A percentile compares a stretch with the other conserved stretches of the same genome.
Conservation (phyloP, 306 rosid genomes). For the Dalbergia cochinchinensis region DNA sequence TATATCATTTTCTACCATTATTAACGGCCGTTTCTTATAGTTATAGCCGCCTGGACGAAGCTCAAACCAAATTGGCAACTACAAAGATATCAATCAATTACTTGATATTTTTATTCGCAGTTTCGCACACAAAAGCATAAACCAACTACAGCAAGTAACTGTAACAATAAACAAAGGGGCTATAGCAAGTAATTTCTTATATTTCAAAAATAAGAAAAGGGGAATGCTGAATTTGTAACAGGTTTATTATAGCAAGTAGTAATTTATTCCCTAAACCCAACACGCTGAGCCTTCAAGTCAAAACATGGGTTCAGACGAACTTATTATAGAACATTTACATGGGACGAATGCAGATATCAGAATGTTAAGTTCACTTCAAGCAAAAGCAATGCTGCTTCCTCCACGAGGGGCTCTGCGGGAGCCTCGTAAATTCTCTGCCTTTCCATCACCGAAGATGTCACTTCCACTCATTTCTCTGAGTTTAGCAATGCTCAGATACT, state of each 20-base stretch:
- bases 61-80: neutral
- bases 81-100: neutral
- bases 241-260: constrained; percentile 26
- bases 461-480: constrained; percentile 90
- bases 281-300: constrained; percentile 38
- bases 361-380: constrained; percentile 45
- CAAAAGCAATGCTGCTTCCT: constrained; percentile 81
- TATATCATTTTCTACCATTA: neutral
- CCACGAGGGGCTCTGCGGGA: constrained; percentile 91
- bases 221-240: neutral
- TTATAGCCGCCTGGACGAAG: neutral
- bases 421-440: constrained; percentile 71
- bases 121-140: neutral
- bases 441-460: constrained; percentile 87
- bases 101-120: neutral
- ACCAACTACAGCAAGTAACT: neutral
- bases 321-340: constrained; percentile 22
- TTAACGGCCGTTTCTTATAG: neutral
- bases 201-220: neutral
- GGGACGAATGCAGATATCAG: neutral
- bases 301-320: constrained; percentile 44
- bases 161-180: no score
- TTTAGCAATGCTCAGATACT: constrained; percentile 72
- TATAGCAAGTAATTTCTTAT: neutral
- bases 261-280: constrained; percentile 18